Evolutionary conservation across 208 protist genomes (phyloP), one percentile per base, ranked within the genome.

Genomic region (Wallacemonas sp.): DNA sequence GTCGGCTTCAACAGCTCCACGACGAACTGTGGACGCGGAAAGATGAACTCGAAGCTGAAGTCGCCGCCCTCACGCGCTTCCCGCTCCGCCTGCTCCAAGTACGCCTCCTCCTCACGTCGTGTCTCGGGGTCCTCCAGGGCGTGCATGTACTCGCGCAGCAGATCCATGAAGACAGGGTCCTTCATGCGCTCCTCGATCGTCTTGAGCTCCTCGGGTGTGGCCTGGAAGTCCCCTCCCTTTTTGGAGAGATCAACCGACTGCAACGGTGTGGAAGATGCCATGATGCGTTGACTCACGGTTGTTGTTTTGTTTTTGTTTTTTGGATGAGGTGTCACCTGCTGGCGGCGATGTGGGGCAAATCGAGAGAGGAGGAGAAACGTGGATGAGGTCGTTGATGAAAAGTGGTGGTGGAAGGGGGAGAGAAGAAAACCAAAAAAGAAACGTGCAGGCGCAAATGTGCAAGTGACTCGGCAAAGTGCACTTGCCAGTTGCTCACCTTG

Each of bases 41-140:
- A 97, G 36, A 97, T 78, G 69, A 97, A 97, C 47, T 94, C 86
- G 72, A 95, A 97, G 74, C 79, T 93, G 78, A 87, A 90, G 68
- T 97, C 90, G 30, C 92, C 92, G 36, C 78, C 82, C 49, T 89
- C 82, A 29, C 81, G 75, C 2, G 92, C 92, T 69, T 95, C 87
- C 0, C 77, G 76, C 57, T 97, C 92, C 6, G 87, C 88, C 71
- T 97, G 90, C 69, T 79, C 74, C 1, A 97, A 67, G 70, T 97
- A 97, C 1, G 77, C 90, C 81, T 97, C 88, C 77, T 97, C 89
- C 73, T 97, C 90, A 1, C 75, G 65, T 2, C 84, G 86, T 9
- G 85, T 92, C 49, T 94, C 84, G 2, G 92, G 92, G 68, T 97
- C 92, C 46, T 83, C 66, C 39, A 97, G 87, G 17, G 83, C 84